Evolutionary conservation across 345 rosid species (phyloP).

Genomic region (Hypericum androsaemum): DNA sequence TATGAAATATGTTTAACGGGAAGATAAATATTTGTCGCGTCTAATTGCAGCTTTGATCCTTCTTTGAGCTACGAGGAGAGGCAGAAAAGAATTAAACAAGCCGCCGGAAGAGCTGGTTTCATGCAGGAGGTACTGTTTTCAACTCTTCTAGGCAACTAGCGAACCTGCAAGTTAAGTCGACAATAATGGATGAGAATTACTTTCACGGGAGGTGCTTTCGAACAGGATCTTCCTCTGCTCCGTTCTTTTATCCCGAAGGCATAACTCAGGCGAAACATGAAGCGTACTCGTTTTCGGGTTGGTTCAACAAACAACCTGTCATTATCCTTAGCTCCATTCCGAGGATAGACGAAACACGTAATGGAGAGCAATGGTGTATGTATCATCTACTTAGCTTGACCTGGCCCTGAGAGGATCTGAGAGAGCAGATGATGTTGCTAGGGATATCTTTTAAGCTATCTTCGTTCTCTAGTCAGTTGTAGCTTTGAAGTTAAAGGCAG

Average conservation of each 20-base stretch:
- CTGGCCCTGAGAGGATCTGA: too few relatives aligned
- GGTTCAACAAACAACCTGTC: background rate
- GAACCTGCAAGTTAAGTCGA: constrained; percentile 16
- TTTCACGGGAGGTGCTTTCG: constrained; percentile 11
- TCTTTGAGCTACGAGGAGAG: constrained; percentile 49
- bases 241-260: background rate
- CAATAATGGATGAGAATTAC: constrained; percentile 16
- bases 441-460: too few relatives aligned
- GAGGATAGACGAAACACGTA: constrained; percentile 13
- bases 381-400: too few relatives aligned
- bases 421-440: too few relatives aligned
- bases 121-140: constrained; percentile 44
- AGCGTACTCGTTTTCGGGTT: constrained; percentile 5
- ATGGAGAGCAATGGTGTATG: constrained; percentile 3
- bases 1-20: too few relatives aligned
- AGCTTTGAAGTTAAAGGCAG: too few relatives aligned
- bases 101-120: constrained; percentile 43
- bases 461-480: too few relatives aligned
- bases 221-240: constrained; percentile 6
- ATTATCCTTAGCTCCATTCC: constrained; percentile 5
- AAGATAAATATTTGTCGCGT: background rate
- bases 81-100: constrained; percentile 42
- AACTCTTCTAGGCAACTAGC: constrained; percentile 27
- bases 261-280: constrained; percentile 1
- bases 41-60: constrained; percentile 43